phyloP scores from a whole-genome alignment of 768 basidiomycete genomes.

The Xerocomellus chrysenteron region DNA sequence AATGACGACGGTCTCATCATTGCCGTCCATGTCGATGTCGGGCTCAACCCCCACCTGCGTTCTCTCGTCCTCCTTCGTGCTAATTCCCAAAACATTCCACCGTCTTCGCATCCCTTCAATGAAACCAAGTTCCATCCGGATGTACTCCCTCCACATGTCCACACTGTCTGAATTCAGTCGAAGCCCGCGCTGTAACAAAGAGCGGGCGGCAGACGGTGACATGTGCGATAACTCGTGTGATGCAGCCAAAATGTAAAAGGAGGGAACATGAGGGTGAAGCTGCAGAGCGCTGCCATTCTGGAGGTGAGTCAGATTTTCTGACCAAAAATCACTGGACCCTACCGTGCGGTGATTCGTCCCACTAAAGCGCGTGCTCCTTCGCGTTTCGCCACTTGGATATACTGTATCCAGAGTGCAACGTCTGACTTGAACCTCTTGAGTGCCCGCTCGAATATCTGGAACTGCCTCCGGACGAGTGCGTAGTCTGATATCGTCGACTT shows the following conservation, averaged over 20 bases:
- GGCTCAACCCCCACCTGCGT: conserved; percentile 16
- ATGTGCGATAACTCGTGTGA: conserved; percentile 75
- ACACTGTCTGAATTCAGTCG: conserved; percentile 70
- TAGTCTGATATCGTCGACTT: conserved; percentile 76
- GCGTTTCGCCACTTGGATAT: conserved; percentile 79
- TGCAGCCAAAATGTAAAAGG: conserved; percentile 82
- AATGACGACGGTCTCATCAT: conserved; percentile 13
- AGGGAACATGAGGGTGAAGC: conserved; percentile 75
- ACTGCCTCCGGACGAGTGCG: conserved; percentile 79
- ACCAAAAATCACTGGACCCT: conserved; percentile 20
- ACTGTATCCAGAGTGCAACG: conserved; percentile 84
- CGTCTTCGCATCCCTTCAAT: conserved; percentile 75
- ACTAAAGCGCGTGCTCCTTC: conserved; percentile 79
- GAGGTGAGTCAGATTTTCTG: conserved; percentile 4
- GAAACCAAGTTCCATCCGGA: conserved; percentile 87
- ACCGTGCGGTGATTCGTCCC: conserved; percentile 81
- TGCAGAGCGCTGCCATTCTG: conserved; percentile 67
- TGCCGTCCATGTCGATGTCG: conserved; percentile 22
- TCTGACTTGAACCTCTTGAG: conserved; percentile 87
- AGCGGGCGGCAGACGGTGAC: conserved; percentile 77
- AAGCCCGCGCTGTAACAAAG: conserved; percentile 82
- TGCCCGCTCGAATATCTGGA: conserved; percentile 89
- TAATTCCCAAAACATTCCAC: conserved; percentile 78
- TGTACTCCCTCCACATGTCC: conserved; percentile 87
- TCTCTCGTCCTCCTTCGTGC: conserved; percentile 13